Conservation (phyloP, 2,329 filamentous ascomycete species). For the Phymatotrichopsis omnivora region DNA sequence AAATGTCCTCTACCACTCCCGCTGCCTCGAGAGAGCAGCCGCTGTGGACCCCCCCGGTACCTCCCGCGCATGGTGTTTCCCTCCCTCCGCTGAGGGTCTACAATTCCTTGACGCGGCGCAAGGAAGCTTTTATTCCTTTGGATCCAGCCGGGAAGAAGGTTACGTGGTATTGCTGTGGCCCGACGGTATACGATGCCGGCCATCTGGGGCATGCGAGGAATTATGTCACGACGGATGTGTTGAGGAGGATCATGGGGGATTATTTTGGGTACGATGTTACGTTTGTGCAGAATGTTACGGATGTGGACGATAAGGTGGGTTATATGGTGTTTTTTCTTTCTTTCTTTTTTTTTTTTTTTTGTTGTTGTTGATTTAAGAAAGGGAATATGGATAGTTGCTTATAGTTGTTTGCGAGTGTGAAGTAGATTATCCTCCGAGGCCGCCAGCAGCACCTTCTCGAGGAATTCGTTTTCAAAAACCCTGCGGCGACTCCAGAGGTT, state of each 20-base stretch:
- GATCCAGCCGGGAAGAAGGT: constrained; percentile 58
- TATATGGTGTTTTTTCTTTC: background rate
- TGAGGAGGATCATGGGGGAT: constrained; percentile 68
- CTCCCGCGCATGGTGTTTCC: constrained; percentile 1
- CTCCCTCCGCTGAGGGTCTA: constrained; percentile 52
- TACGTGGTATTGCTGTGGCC: constrained; percentile 82
- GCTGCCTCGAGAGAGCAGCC: constrained; percentile 27
- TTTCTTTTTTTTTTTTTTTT: background rate
- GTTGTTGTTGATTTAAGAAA: background rate
- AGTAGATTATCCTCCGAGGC: constrained; percentile 52
- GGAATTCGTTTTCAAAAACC: constrained; percentile 65
- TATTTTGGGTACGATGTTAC: constrained; percentile 75
- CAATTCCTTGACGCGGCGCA: constrained; percentile 67
- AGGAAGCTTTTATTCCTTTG: constrained; percentile 64
- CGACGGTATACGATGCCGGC: constrained; percentile 73
- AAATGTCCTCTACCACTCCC: no score
- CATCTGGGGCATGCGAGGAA: constrained; percentile 79
- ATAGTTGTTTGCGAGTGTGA: no score
- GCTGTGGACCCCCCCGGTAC: constrained; percentile 18
- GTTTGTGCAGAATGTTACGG: constrained; percentile 91
- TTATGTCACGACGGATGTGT: constrained; percentile 83
- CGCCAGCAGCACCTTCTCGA: constrained; percentile 68
- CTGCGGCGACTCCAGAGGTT: constrained; percentile 36
- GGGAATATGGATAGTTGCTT: no score
- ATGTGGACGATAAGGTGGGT: constrained; percentile 62